These are phyloP conservation scores for Candida succiphila DNA, from an alignment of 805 yeast species.

Conservation along the genomic window DNA sequence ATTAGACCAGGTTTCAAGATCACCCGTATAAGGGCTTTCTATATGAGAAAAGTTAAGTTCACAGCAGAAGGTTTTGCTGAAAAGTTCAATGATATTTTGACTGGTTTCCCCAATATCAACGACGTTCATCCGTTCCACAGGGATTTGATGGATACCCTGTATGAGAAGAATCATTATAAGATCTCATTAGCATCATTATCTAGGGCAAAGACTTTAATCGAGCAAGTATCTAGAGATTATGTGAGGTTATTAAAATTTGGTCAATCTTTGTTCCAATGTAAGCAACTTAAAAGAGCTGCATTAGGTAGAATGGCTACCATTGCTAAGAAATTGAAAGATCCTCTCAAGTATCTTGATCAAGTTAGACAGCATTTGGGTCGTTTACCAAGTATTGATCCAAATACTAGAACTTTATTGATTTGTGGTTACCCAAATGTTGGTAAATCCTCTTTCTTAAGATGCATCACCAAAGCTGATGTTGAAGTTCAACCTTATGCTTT, in stretches of 20 bases:
- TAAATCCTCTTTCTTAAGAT: slow-evolving; percentile 86
- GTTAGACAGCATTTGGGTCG: slow-evolving; percentile 99
- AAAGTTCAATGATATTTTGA: slow-evolving; percentile 75
- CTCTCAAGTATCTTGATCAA: slow-evolving; percentile 88
- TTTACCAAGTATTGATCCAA: slow-evolving; percentile 96
- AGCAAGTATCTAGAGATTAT: slow-evolving; percentile 94
- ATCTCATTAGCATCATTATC: slow-evolving; percentile 92
- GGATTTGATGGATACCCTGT: slow-evolving; percentile 94
- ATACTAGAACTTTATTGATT: slow-evolving; percentile 91
- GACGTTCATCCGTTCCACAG: slow-evolving; percentile 98
- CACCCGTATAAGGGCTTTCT: slow-evolving; percentile 92
- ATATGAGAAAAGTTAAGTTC: slow-evolving; percentile 95
- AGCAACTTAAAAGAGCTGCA: slow-evolving; percentile 97
- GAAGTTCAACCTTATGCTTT: slow-evolving; percentile 99
- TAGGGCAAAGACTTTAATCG: slow-evolving; percentile 87
- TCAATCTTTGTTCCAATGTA: slow-evolving; percentile 96
- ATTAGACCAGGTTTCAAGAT: slow-evolving; percentile 94
- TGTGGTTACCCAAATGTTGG: slow-evolving; percentile 99
- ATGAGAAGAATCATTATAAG: slow-evolving; percentile 97
- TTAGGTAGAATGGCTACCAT: slow-evolving; percentile 99
- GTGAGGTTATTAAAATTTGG: slow-evolving; percentile 91
- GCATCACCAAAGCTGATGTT: slow-evolving; percentile 96
- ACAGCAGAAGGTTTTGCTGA: slow-evolving; percentile 95
- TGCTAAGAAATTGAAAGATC: slow-evolving; percentile 89
- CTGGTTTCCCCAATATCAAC: slow-evolving; percentile 91